These are phyloP conservation scores for Suhomyces bokatorum DNA, from an alignment of 1,139 yeast species.

Conservation along the genomic window DNA sequence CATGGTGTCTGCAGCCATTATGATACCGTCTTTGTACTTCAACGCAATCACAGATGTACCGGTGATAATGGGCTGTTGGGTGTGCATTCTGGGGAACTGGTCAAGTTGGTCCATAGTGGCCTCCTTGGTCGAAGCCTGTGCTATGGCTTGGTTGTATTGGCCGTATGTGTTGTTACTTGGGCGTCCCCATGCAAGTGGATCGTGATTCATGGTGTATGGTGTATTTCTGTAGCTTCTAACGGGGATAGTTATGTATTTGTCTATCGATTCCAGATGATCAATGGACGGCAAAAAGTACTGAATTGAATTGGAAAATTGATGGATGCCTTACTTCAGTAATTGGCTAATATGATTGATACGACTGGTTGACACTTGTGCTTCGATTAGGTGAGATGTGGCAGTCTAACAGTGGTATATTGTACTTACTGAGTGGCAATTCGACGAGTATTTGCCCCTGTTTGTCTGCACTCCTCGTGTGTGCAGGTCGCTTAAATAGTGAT, in stretches of 20 bases:
- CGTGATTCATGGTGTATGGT: slow-evolving; percentile 73
- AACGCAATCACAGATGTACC: slow-evolving; percentile 94
- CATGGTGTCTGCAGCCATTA: slow-evolving; percentile 92
- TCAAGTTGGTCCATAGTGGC: slow-evolving; percentile 23
- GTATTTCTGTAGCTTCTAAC: background rate
- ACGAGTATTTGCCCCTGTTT: slow-evolving; percentile 7
- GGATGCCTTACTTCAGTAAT: background rate
- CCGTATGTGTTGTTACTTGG: slow-evolving; percentile 85
- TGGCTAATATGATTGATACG: background rate
- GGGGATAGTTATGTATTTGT: background rate
- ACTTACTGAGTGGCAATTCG: slow-evolving; percentile 11
- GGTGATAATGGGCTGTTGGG: slow-evolving; percentile 93
- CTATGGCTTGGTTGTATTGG: slow-evolving; percentile 68
- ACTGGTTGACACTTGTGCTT: background rate
- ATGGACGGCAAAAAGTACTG: background rate
- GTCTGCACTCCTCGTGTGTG: background rate
- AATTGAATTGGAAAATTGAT: background rate
- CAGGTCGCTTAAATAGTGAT: background rate
- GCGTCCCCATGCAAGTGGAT: slow-evolving; percentile 94
- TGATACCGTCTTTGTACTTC: slow-evolving; percentile 86
- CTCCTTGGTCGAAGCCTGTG: slow-evolving; percentile 45
- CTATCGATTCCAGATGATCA: background rate
- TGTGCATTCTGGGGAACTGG: slow-evolving; percentile 71
- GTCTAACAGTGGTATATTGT: background rate
- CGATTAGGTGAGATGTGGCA: background rate